phyloP scores from a whole-genome alignment of 2,329 filamentous ascomycete genomes.

The Epichloe coenophiala region DNA sequence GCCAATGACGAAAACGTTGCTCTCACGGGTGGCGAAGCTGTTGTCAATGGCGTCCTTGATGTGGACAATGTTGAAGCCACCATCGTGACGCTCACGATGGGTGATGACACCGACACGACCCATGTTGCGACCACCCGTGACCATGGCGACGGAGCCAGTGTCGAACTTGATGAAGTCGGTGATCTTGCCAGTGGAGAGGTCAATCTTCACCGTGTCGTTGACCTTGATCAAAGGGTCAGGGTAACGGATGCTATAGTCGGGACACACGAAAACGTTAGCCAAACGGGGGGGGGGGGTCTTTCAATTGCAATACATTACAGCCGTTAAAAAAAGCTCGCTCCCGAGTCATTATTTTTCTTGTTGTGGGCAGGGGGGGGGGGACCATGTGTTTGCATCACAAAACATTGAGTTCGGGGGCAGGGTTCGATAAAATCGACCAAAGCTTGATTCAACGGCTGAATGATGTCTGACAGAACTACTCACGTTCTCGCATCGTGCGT shows the following conservation, averaged over 20 bases:
- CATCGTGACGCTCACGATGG: conserved; percentile 98
- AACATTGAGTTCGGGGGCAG: conserved; percentile 9
- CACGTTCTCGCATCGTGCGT: conserved; percentile 99
- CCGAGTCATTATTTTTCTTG: background rate
- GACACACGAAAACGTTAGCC: conserved; percentile 21
- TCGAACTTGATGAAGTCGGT: conserved; percentile 97
- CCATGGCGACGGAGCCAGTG: conserved; percentile 95
- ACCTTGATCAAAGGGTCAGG: conserved; percentile 97
- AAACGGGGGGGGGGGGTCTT: conserved; percentile 5
- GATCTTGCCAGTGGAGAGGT: conserved; percentile 95
- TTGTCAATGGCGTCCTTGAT: conserved; percentile 99
- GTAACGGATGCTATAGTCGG: conserved; percentile 76
- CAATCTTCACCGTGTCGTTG: conserved; percentile 99
- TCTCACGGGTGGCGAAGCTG: conserved; percentile 97
- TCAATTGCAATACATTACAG: conserved; percentile 42
- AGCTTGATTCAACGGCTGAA: conserved; percentile 99
- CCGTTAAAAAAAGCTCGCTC: conserved; percentile 25
- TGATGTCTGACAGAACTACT: conserved; percentile 85
- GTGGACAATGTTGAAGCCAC: conserved; percentile 99
- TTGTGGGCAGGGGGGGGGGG: no score
- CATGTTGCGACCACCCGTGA: conserved; percentile 99
- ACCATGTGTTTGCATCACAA: background rate
- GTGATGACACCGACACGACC: conserved; percentile 99
- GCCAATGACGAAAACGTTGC: conserved; percentile 99
- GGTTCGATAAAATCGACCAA: conserved; percentile 49